Evolutionary conservation across 352 stramenopile species (phyloP).

Genomic region (Phytophthora sojae): DNA sequence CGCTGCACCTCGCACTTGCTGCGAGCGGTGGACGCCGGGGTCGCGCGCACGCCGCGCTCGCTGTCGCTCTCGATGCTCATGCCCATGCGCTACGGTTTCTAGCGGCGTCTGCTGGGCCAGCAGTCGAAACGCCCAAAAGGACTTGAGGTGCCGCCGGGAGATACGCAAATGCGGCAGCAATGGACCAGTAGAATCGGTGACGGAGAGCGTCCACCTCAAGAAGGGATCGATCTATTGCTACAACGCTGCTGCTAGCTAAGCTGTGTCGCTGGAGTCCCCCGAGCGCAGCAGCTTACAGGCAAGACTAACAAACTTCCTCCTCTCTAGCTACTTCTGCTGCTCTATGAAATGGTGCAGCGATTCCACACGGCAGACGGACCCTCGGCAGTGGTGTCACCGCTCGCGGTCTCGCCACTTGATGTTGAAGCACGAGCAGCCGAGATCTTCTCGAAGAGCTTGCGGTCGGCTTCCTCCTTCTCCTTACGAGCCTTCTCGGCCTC

Average conservation of each 20-base stretch:
- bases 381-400: conserved; percentile 14
- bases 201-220: conserved; percentile 33
- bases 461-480: conserved; percentile 38
- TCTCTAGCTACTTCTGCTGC: conserved; percentile 23
- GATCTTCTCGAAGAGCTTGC: conserved; percentile 46
- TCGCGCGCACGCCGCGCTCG: conserved; percentile 14
- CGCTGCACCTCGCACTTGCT: conserved; percentile 32
- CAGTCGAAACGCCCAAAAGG: conserved; percentile 5
- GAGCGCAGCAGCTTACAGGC: conserved; percentile 9
- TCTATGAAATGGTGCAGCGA: conserved; percentile 73
- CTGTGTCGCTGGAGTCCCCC: neutral
- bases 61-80: conserved; percentile 41
- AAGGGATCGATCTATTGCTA: conserved; percentile 42
- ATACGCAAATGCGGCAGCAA: conserved; percentile 12
- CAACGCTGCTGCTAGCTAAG: conserved; percentile 8
- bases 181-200: conserved; percentile 12
- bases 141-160: neutral
- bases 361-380: conserved; percentile 46
- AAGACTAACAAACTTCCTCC: conserved; percentile 15
- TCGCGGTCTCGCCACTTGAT: conserved; percentile 5
- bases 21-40: conserved; percentile 3
- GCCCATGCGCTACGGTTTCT: conserved; percentile 13
- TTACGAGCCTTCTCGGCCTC: conserved; percentile 35
- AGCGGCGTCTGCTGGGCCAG: neutral
- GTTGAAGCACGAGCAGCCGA: conserved; percentile 18